Evolutionary conservation across 179 eudicot genomes (phyloP), one percentile per base, ranked within the genome.

Genomic region (Heliamphora pulchella): DNA sequence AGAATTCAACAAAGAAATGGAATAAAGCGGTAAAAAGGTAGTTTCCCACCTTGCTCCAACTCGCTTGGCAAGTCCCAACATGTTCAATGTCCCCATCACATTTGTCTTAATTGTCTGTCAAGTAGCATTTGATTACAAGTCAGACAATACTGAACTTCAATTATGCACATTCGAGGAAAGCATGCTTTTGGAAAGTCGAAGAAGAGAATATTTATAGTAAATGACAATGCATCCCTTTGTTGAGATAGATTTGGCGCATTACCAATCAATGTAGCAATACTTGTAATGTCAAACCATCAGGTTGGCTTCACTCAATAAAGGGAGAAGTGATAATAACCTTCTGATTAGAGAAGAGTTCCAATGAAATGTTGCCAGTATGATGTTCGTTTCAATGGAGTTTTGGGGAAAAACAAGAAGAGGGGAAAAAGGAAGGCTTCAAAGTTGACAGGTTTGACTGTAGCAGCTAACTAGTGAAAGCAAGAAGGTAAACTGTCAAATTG

Each of bases 41-140:
- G 58, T 70, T 57, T 53, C 72, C 59, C 78, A 94, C 98, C 98
- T 90, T 82, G 98, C 98, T 83, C 98, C 98, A 71, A 93, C 97
- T 79, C 98, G 91, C 91, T 94, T 94, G 81, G 97, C 97, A 81
- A 94, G 98, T 80, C 98, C 98, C 82, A 94, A 86, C 97, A 94
- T 93, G 88, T 94, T 94, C 84, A 94, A 63, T 55, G 98, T 94
- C 53, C 98, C 98, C 89, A 94, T 94, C 79, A 94, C 98, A 81
- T 94, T 94, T 47, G 98, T 94, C 91, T 94, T 94, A 81, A 94
- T 94, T 14, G 98, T 94, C 98, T 95, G 92, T 82, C 44, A 81
- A 67, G 63, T 51, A 18, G 55, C 17, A 53, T 31, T 51, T n/a
- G 51, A 66, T 73, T 73, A 67, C 69, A 65, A 53, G 74, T 78